A percentile compares a stretch with the other conserved stretches of the same genome.
Evolutionary conservation across 2,329 filamentous ascomycete genomes (phyloP).

Genomic region (Coniella lustricola): DNA sequence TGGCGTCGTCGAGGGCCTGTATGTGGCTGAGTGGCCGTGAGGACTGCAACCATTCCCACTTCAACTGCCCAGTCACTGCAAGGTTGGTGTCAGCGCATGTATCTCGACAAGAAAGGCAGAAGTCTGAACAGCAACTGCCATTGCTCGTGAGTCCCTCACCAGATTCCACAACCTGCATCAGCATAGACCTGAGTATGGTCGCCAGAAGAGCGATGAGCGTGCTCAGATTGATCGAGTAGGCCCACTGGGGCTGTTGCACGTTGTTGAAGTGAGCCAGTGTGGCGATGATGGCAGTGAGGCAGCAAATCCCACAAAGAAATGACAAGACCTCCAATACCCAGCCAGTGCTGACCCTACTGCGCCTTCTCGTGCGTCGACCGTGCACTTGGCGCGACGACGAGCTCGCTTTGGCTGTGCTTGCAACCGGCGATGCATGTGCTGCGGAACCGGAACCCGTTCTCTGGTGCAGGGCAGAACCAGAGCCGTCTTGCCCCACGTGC

Average conservation of each 20-base stretch:
- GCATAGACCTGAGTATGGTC: neutral
- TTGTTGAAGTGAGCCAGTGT: neutral
- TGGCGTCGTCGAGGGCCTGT: neutral
- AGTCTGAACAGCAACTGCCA: neutral
- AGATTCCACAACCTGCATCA: neutral
- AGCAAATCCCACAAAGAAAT: neutral
- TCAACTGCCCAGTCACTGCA: neutral
- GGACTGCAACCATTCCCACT: constrained; percentile 1
- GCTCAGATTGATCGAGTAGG: neutral
- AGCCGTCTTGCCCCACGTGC: too few relatives aligned
- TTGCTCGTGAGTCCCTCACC: neutral
- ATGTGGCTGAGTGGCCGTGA: neutral
- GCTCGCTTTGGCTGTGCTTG: too few relatives aligned
- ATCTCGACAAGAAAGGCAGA: too few relatives aligned
- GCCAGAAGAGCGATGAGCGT: neutral
- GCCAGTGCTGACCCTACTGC: too few relatives aligned
- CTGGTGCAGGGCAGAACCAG: too few relatives aligned
- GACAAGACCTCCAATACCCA: neutral
- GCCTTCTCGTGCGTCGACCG: too few relatives aligned
- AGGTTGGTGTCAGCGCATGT: too few relatives aligned
- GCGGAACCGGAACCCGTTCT: too few relatives aligned
- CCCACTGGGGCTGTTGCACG: neutral
- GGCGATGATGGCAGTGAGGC: neutral
- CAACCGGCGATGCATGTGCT: too few relatives aligned
- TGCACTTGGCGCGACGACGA: too few relatives aligned